Conservation (phyloP, 345 rosid genomes). For the Gossypium mustelinum region DNA sequence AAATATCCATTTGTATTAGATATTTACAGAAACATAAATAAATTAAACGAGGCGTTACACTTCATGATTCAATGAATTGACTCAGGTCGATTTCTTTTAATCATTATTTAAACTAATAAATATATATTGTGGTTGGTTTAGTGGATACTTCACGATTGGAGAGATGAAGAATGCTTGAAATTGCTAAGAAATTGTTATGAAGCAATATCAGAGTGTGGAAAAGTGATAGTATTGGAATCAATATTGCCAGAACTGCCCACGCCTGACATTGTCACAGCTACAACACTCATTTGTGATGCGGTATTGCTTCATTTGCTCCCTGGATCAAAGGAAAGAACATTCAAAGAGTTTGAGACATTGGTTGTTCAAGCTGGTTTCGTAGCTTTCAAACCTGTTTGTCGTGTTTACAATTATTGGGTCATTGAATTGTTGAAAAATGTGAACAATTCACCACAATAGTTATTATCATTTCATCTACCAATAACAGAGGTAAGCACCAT, state of each 20-base stretch:
- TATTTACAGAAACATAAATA: no score
- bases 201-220: conserved; percentile 29
- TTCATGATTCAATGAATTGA: no score
- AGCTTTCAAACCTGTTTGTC: conserved; percentile 14
- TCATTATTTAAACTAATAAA: not conserved
- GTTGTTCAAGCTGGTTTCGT: conserved; percentile 27
- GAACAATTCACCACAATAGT: not conserved
- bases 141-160: conserved; percentile 23
- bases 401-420: conserved; percentile 26
- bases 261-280: not conserved
- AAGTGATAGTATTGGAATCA: conserved; percentile 29
- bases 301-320: conserved; percentile 18
- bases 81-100: no score
- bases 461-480: no score
- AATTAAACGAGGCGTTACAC: no score
- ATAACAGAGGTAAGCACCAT: no score
- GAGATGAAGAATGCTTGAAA: conserved; percentile 21
- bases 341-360: conserved; percentile 25
- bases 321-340: conserved; percentile 36
- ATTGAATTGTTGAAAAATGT: conserved; percentile 23
- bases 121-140: not conserved
- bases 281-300: conserved; percentile 17
- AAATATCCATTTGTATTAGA: no score
- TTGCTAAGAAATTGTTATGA: conserved; percentile 22
- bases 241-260: conserved; percentile 8